Base-by-base conservation (phyloP, 2,329 filamentous ascomycete genomes). In the Trichophyton rubrum region DNA sequence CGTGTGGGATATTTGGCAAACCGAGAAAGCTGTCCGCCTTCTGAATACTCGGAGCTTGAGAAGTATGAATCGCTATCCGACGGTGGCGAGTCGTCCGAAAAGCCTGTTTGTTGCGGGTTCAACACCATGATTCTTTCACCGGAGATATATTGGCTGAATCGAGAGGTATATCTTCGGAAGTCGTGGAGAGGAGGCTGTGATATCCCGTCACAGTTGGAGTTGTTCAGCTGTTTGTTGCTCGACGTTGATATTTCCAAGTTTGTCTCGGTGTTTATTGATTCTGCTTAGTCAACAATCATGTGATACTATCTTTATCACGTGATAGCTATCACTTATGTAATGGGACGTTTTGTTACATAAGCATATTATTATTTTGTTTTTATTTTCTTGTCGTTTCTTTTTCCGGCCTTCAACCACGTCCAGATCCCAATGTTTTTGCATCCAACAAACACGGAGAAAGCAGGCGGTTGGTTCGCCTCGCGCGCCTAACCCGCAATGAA, bases 1-100 rank as follows among this genome's bases (percentile, higher is more conserved):
- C 71, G 68, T n/a, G 65, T 63, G 35, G 56, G 64, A 57, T 63
- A 63, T 40, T 59, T 65, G 13, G 60, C 61, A 41, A 68, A 57
- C 38, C 43, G 62, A 38, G 30, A 62, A 62, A 56, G 27, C 20
- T 43, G 5, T n/a, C 59, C 47, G n/a, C 27, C 13, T 30, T 33
- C 49, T 53, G 20, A n/a, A 27, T 33, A 35, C 15, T 30, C 43
- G 3, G 58, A 40, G 3, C 51, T 49, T 7, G 55, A 56, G 58
- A 57, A 61, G 55, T 63, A 63, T 35, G 62, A 58, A 49, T 63
- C 62, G 35, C 22, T 41, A 45, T 62, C 55, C 33, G 62, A 61
- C n/a, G 59, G 49, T 22, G 60, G 55, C 38, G 35, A 27, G 38
- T 62, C 58, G 38, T 58, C 60, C 20, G 56, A 9, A 7, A 33